A percentile compares a stretch with the other conserved stretches of the same genome.
Conservation (phyloP, 208 protist genomes). For the Trypanosoma congolense region DNA sequence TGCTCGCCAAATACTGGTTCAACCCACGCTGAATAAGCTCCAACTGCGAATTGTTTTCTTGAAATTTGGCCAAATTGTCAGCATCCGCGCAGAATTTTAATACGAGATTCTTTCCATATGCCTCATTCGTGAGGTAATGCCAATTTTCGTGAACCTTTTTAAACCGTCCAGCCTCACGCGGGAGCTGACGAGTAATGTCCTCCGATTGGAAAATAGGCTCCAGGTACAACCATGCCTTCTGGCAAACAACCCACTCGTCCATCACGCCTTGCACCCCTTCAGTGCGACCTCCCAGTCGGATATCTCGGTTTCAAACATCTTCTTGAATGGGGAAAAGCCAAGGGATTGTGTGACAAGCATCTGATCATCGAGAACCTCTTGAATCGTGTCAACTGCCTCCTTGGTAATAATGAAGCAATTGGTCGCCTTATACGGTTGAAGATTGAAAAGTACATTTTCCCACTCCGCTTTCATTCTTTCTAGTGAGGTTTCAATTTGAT, state of each 20-base stretch:
- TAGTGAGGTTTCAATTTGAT: constrained; percentile 92
- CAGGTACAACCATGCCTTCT: constrained; percentile 95
- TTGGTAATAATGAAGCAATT: constrained; percentile 91
- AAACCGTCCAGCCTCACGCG: constrained; percentile 92
- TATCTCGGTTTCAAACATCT: constrained; percentile 94
- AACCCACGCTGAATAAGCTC: constrained; percentile 95
- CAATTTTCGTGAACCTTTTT: constrained; percentile 93
- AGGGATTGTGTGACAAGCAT: constrained; percentile 95
- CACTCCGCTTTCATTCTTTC: constrained; percentile 93
- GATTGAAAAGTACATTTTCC: constrained; percentile 79
- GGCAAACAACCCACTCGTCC: constrained; percentile 93
- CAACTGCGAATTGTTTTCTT: constrained; percentile 92
- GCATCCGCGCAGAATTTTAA: constrained; percentile 82
- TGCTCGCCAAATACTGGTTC: constrained; percentile 96
- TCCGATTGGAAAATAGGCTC: constrained; percentile 97
- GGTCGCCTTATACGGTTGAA: constrained; percentile 87
- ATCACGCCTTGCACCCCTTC: constrained; percentile 88
- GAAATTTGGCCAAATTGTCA: constrained; percentile 83
- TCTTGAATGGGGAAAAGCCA: constrained; percentile 95
- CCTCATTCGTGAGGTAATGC: constrained; percentile 85
- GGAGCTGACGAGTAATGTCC: constrained; percentile 94
- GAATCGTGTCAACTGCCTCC: constrained; percentile 88
- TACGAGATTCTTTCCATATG: constrained; percentile 72
- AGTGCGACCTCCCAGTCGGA: constrained; percentile 88
- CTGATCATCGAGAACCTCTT: constrained; percentile 95